Evolutionary conservation across 371 early-diverging fungal genomes (phyloP).

Genomic region (Nematocida sp.): DNA sequence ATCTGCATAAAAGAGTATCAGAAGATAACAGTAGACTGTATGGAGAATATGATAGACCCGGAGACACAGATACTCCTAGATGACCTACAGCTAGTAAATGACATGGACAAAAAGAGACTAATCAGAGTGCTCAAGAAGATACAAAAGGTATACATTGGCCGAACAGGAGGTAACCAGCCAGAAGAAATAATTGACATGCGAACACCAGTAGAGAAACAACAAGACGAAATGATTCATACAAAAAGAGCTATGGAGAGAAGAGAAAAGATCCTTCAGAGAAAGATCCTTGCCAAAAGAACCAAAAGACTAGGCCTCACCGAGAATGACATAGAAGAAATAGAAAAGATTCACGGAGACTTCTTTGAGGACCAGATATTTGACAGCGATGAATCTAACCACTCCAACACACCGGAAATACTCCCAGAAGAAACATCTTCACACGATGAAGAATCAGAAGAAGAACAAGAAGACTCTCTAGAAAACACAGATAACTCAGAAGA

Average conservation of each 20-base stretch:
- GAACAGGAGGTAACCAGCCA: slow-evolving; percentile 23
- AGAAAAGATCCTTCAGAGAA: slow-evolving; percentile 41
- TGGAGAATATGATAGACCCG: slow-evolving; percentile 66
- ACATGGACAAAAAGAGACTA: slow-evolving; percentile 63
- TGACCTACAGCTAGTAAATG: slow-evolving; percentile 59
- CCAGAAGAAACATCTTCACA: slow-evolving; percentile 20
- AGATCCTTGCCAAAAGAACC: slow-evolving; percentile 35
- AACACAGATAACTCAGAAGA: slow-evolving; percentile 52
- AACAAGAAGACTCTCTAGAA: slow-evolving; percentile 27
- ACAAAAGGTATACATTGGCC: slow-evolving; percentile 24
- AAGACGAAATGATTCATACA: slow-evolving; percentile 46
- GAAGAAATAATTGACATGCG: slow-evolving; percentile 42
- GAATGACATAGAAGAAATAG: slow-evolving; percentile 65
- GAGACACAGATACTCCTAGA: slow-evolving; percentile 58
- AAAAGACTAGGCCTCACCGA: slow-evolving; percentile 44
- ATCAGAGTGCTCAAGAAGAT: slow-evolving; percentile 60
- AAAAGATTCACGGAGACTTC: slow-evolving; percentile 55
- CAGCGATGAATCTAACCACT: neutral
- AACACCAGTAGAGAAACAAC: slow-evolving; percentile 35
- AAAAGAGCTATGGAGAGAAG: slow-evolving; percentile 58
- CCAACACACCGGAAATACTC: neutral
- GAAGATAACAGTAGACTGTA: slow-evolving; percentile 59
- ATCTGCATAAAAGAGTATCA: neutral
- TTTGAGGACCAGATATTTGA: slow-evolving; percentile 51
- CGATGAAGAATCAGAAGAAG: slow-evolving; percentile 18